Percentiles rank a stretch among this genome's conserved stretches.
phyloP scores from a whole-genome alignment of 139 green algal species.

The Picochlorum costavermella region DNA sequence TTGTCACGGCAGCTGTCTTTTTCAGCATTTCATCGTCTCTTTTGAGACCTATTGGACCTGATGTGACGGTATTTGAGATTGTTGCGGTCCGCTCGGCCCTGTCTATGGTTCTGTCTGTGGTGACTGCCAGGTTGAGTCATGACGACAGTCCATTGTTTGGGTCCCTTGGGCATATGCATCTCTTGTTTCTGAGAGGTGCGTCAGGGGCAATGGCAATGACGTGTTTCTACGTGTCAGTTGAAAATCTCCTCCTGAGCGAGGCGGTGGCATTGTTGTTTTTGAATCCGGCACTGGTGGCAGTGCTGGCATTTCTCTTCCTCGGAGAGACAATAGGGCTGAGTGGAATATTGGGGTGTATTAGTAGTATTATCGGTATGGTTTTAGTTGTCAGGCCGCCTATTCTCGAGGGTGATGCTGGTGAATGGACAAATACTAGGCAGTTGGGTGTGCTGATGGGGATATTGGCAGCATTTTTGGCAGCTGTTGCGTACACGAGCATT shows the following conservation, averaged over 20 bases:
- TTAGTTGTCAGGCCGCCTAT: slow-evolving; percentile 28
- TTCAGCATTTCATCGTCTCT: slow-evolving; percentile 2
- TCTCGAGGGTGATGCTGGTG: neutral
- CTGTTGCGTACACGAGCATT: slow-evolving; percentile 7
- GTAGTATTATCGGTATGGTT: slow-evolving; percentile 22
- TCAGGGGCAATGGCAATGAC: slow-evolving; percentile 7
- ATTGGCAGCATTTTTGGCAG: slow-evolving; percentile 1
- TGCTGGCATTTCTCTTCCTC: slow-evolving; percentile 6
- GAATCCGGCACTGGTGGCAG: slow-evolving; percentile 3
- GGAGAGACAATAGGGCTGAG: neutral
- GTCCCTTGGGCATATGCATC: neutral
- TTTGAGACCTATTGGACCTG: neutral
- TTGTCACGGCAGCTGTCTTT: slow-evolving; percentile 3
- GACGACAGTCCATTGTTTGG: slow-evolving; percentile 6
- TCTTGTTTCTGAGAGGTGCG: slow-evolving; percentile 3
- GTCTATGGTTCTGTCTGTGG: neutral
- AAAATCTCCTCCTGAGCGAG: neutral
- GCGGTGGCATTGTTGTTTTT: slow-evolving; percentile 9
- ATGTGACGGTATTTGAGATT: slow-evolving; percentile 8
- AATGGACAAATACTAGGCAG: neutral
- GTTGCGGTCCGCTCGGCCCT: neutral
- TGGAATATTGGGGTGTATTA: neutral
- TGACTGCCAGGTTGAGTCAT: neutral
- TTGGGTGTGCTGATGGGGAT: slow-evolving; percentile 6
- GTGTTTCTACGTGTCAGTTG: neutral